Evolutionary conservation across 73 alveolate species (phyloP), one percentile per base, ranked within the genome.

Genomic region (Blepharisma stoltei): DNA sequence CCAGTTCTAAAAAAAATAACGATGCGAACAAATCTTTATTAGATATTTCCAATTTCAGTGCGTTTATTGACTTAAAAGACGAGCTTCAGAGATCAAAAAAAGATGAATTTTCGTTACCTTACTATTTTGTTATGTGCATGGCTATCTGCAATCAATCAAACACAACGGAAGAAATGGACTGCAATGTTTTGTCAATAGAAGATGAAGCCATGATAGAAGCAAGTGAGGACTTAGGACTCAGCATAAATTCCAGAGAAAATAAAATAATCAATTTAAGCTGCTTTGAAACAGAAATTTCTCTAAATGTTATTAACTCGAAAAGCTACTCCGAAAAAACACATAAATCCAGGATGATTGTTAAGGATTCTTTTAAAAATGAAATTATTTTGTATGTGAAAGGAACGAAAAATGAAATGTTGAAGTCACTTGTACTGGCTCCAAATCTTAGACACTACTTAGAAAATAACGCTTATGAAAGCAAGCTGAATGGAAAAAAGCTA

Each of bases 331-430:
- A n/a, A 60, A 38, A 60, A 14, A 60, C 46, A 14, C 14, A 60
- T 8, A 60, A 60, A 25, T 60, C 73, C 48, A n/a, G 73, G 3
- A 60, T 60, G 0, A 38, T 60, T 60, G 73, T 60, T 60, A 14
- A 38, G 23, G 23, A 60, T 11, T 9, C 37, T 11, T 11, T 18
- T 8, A 25, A 14, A n/a, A 25, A 25, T 60, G 73, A 60, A 60
- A 38, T 60, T 60, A 18, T 60, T 60, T 20, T 60, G 45, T 60
- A 14, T 60, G 73, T 60, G 46, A 60, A 60, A 60, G 73, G 73
- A 8, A 60, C 18, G 2, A 14, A 38, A 60, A 47, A 0, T 14
- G 14, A n/a, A 20, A 60, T 60, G 73, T 1, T 60, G 18, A 38
- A 60, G 2, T 18, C 23, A 18, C 46, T 60, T 25, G 14, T 38